Conservation (phyloP, 1,284 basidiomycete genomes). For the Rhodotorula sp. region DNA sequence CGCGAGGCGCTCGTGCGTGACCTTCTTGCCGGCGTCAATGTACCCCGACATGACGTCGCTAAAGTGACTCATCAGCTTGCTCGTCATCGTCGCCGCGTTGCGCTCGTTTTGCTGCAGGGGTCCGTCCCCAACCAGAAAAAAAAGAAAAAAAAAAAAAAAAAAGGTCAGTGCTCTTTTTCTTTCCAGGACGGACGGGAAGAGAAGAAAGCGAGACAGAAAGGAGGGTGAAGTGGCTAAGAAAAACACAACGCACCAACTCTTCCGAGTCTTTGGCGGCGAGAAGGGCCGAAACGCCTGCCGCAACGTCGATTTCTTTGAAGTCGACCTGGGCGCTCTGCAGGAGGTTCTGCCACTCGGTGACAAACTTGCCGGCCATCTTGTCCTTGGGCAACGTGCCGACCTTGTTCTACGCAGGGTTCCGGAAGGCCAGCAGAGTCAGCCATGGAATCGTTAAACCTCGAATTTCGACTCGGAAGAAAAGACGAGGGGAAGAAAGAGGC, state of each 20-base stretch:
- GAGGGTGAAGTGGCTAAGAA: not conserved
- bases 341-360: slow-evolving; percentile 69
- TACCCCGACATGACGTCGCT: slow-evolving; percentile 88
- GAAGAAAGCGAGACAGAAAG: not conserved
- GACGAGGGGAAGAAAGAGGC: not conserved
- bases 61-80: slow-evolving; percentile 79
- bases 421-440: not conserved
- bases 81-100: slow-evolving; percentile 73
- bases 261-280: slow-evolving; percentile 88
- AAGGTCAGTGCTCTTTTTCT: slow-evolving; percentile 1
- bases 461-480: too few species aligned
- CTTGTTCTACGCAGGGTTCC: slow-evolving; percentile 50
- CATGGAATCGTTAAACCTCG: not conserved
- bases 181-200: not conserved
- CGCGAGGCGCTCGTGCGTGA: slow-evolving; percentile 81
- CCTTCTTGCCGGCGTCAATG: slow-evolving; percentile 84
- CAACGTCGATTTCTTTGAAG: slow-evolving; percentile 74
- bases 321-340: slow-evolving; percentile 42
- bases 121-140: too few species aligned
- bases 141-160: slow-evolving; percentile 24
- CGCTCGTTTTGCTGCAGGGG: slow-evolving; percentile 68
- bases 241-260: slow-evolving; percentile 65
- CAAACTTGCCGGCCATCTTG: slow-evolving; percentile 70
- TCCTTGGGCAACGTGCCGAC: slow-evolving; percentile 75
- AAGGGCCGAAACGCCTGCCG: slow-evolving; percentile 68